Evolutionary conservation across 371 early-diverging fungal species (phyloP).

Genomic region (Mortierella sp.): DNA sequence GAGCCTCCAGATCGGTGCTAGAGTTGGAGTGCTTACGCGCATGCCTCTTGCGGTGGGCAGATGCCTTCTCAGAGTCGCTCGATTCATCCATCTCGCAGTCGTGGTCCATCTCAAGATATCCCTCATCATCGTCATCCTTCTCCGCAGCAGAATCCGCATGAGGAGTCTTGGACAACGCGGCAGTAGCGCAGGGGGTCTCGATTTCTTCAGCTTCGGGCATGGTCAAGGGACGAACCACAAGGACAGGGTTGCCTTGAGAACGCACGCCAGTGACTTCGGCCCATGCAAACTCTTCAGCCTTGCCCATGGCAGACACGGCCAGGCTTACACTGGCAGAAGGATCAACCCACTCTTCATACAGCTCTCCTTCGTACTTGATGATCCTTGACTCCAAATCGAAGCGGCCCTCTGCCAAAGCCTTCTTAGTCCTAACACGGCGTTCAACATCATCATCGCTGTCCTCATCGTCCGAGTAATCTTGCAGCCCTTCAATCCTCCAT

Average conservation of each 20-base stretch:
- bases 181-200: not conserved
- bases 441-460: conserved; percentile 1
- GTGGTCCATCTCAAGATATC: conserved; percentile 20
- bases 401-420: not conserved
- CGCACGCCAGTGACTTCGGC: conserved; percentile 33
- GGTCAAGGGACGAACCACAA: conserved; percentile 41
- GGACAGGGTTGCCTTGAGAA: conserved; percentile 18
- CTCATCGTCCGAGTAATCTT: not conserved
- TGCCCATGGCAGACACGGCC: not conserved
- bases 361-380: conserved; percentile 37
- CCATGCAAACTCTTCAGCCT: conserved; percentile 21
- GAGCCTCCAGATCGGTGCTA: not conserved
- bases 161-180: conserved; percentile 1
- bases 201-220: conserved; percentile 17
- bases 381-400: not conserved
- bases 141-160: not conserved
- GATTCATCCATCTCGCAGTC: conserved; percentile 6
- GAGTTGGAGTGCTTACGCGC: no score
- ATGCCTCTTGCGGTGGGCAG: no score
- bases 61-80: no score
- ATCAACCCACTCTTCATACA: conserved; percentile 40
- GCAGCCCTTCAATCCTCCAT: conserved; percentile 27
- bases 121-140: conserved; percentile 20
- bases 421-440: not conserved
- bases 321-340: conserved; percentile 2